Percentiles rank a stretch among this genome's conserved stretches.
These are phyloP conservation scores for Cystobasidium slooffiae DNA, from an alignment of 1,284 basidiomycete species.

Conservation along the genomic window DNA sequence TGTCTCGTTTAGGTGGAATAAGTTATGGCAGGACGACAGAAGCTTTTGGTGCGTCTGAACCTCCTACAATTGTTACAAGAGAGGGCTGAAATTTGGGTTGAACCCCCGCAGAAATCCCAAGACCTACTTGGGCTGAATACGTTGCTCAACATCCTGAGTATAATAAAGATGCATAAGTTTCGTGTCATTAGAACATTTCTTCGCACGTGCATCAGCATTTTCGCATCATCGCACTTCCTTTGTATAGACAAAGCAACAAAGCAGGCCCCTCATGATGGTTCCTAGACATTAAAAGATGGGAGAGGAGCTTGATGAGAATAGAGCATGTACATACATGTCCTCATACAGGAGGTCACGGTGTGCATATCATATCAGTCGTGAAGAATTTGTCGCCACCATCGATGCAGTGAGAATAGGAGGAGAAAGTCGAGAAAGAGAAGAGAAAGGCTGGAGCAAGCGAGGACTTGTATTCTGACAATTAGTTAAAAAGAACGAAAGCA, in stretches of 20 bases:
- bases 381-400: conserved; percentile 9
- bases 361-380: background rate
- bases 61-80: background rate
- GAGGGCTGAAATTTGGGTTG: background rate
- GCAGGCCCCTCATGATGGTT: no score
- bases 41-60: conserved; percentile 41
- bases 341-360: background rate
- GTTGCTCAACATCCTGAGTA: conserved; percentile 2
- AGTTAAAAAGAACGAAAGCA: background rate
- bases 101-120: conserved; percentile 10
- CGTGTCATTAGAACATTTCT: background rate
- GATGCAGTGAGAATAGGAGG: background rate
- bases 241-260: no score
- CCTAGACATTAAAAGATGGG: no score
- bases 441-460: background rate
- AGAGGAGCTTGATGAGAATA: no score
- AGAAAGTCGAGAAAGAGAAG: background rate
- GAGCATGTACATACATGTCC: background rate
- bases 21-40: conserved; percentile 60
- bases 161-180: background rate
- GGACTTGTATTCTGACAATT: background rate
- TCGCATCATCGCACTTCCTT: no score
- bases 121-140: conserved; percentile 5
- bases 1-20: conserved; percentile 69
- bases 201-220: background rate